These are phyloP conservation scores for Plectosphaerella sp. DNA, from an alignment of 2,329 filamentous ascomycete species.

Conservation along the genomic window DNA sequence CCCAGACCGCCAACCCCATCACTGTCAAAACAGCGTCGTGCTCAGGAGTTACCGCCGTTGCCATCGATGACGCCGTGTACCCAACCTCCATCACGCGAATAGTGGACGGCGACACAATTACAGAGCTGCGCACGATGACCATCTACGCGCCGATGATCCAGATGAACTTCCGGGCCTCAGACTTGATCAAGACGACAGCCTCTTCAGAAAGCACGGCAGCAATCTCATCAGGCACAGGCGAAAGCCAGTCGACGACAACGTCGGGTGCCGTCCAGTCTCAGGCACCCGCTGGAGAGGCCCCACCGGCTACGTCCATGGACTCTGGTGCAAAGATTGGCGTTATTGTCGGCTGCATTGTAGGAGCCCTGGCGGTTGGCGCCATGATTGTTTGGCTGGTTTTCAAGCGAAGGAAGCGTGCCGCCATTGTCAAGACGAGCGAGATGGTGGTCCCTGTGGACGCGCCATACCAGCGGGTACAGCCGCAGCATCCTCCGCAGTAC, in stretches of 20 bases:
- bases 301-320: background rate
- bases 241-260: background rate
- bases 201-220: background rate
- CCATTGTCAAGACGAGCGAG: background rate
- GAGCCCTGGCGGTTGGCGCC: background rate
- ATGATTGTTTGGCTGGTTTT: background rate
- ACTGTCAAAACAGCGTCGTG: background rate
- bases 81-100: background rate
- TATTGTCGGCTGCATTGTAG: background rate
- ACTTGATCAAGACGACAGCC: constrained; percentile 9
- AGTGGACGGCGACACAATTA: background rate
- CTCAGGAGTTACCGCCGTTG: background rate
- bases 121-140: constrained; percentile 6
- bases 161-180: constrained; percentile 18
- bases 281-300: background rate
- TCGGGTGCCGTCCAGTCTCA: background rate
- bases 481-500: background rate
- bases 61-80: background rate
- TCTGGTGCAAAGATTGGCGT: background rate
- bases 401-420: background rate
- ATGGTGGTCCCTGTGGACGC: background rate
- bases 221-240: constrained; percentile 1
- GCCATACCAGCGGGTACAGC: background rate
- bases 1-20: background rate
- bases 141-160: constrained; percentile 24